Conservation (phyloP, 768 basidiomycete species). For the Mycena maculata region DNA sequence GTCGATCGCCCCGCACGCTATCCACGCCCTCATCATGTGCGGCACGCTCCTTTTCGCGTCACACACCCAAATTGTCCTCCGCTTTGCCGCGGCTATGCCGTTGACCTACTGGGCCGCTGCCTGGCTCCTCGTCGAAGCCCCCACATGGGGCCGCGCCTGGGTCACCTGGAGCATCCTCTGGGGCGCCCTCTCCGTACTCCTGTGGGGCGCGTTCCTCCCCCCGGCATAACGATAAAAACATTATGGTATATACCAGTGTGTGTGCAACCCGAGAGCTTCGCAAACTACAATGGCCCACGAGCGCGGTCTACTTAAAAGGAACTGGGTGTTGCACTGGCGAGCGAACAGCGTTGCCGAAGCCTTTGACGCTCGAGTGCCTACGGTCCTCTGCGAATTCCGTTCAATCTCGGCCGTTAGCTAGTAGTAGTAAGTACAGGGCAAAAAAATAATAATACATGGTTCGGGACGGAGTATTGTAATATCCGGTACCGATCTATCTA, state of each 20-base stretch:
- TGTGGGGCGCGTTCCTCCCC: slow-evolving; percentile 90
- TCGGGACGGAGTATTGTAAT: not conserved
- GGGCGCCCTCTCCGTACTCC: slow-evolving; percentile 69
- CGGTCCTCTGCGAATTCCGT: too few relatives aligned
- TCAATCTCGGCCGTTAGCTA: too few relatives aligned
- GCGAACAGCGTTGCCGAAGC: too few relatives aligned
- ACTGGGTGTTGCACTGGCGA: too few relatives aligned
- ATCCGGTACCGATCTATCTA: not conserved
- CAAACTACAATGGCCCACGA: too few relatives aligned
- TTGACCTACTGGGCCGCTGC: slow-evolving; percentile 90
- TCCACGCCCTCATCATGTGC: slow-evolving; percentile 77
- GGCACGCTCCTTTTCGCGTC: slow-evolving; percentile 78
- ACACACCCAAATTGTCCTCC: slow-evolving; percentile 89
- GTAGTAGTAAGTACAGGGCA: slow-evolving; percentile 1
- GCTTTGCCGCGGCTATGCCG: slow-evolving; percentile 83
- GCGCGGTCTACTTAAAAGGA: too few relatives aligned
- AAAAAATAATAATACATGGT: slow-evolving; percentile 9
- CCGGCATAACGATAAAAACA: slow-evolving; percentile 70
- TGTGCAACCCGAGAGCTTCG: too few relatives aligned
- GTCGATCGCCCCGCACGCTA: slow-evolving; percentile 73
- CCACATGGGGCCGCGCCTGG: slow-evolving; percentile 69
- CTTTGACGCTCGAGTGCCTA: too few relatives aligned
- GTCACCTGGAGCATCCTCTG: too few relatives aligned
- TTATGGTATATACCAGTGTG: too few relatives aligned
- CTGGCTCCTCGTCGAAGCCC: slow-evolving; percentile 64